These are phyloP conservation scores for Jamesozyma hellenica DNA, from an alignment of 805 yeast species.

Conservation along the genomic window DNA sequence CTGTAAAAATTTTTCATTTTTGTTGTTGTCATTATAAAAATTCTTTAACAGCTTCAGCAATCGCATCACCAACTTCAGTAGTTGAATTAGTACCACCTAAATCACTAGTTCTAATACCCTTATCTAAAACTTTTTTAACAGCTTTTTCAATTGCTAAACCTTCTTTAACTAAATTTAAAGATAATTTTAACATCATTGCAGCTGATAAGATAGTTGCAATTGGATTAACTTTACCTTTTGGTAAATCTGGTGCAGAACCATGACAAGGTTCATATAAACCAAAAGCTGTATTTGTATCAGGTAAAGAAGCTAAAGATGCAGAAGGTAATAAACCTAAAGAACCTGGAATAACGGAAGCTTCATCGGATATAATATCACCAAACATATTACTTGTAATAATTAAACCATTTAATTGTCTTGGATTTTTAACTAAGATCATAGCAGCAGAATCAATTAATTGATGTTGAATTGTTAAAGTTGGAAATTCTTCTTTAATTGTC, in stretches of 20 bases:
- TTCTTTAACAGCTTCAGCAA: slow-evolving; percentile 60
- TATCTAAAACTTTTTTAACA: slow-evolving; percentile 69
- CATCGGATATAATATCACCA: slow-evolving; percentile 96
- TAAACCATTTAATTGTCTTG: slow-evolving; percentile 85
- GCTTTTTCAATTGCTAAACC: slow-evolving; percentile 86
- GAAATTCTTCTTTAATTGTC: slow-evolving; percentile 81
- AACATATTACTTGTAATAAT: slow-evolving; percentile 93
- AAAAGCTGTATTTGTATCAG: slow-evolving; percentile 87
- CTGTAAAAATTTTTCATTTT: too few species aligned
- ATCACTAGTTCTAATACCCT: slow-evolving; percentile 80
- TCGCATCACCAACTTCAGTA: slow-evolving; percentile 87
- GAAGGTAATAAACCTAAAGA: slow-evolving; percentile 93
- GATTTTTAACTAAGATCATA: slow-evolving; percentile 88
- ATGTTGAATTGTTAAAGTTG: slow-evolving; percentile 76
- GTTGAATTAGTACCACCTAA: slow-evolving; percentile 80
- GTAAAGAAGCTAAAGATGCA: slow-evolving; percentile 90
- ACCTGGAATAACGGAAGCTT: slow-evolving; percentile 96
- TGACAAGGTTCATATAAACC: slow-evolving; percentile 98
- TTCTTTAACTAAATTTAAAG: slow-evolving; percentile 71
- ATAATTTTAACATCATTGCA: slow-evolving; percentile 93
- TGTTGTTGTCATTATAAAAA: slow-evolving; percentile 30
- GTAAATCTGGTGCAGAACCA: slow-evolving; percentile 95
- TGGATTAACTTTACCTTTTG: slow-evolving; percentile 83
- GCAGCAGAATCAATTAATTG: slow-evolving; percentile 98
- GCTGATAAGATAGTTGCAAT: slow-evolving; percentile 90